phyloP scores from a whole-genome alignment of 2,329 filamentous ascomycete genomes.

The Cladosporium colombiae region DNA sequence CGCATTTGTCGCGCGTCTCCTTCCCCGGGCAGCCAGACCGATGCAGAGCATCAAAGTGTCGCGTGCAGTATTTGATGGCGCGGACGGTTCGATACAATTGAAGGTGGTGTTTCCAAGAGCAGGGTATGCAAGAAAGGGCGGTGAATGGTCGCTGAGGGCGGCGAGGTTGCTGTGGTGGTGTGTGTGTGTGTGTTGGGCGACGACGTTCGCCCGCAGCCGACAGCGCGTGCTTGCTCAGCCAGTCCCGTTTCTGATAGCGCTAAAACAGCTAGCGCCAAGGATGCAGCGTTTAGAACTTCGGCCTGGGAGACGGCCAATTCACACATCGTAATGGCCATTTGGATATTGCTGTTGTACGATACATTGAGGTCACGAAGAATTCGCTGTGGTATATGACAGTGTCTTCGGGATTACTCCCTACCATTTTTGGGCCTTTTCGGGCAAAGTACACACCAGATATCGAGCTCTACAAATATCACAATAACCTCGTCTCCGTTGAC shows the following conservation, averaged over 20 bases:
- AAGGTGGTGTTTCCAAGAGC: background rate
- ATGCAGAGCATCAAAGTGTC: slow-evolving; percentile 10
- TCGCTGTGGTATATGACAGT: background rate
- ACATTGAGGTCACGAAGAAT: background rate
- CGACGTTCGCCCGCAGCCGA: background rate
- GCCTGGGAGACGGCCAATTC: background rate
- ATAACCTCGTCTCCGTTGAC: background rate
- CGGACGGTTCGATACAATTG: background rate
- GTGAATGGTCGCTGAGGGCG: background rate
- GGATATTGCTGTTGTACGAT: background rate
- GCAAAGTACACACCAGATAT: background rate
- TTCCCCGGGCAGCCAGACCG: background rate
- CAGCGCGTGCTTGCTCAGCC: background rate
- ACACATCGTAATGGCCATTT: background rate
- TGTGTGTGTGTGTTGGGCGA: slow-evolving; percentile 3
- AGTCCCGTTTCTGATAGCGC: slow-evolving; percentile 1
- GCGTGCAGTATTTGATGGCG: background rate
- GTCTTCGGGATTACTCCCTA: background rate
- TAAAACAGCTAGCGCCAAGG: background rate
- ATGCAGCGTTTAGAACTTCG: slow-evolving; percentile 4
- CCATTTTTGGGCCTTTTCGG: background rate
- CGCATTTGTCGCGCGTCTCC: slow-evolving; percentile 16
- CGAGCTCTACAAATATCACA: background rate
- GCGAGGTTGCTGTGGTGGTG: background rate
- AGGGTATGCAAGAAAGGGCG: slow-evolving; percentile 3